Conservation (phyloP, 495 filamentous ascomycete species). For the Staphylotrichum longicolle region DNA sequence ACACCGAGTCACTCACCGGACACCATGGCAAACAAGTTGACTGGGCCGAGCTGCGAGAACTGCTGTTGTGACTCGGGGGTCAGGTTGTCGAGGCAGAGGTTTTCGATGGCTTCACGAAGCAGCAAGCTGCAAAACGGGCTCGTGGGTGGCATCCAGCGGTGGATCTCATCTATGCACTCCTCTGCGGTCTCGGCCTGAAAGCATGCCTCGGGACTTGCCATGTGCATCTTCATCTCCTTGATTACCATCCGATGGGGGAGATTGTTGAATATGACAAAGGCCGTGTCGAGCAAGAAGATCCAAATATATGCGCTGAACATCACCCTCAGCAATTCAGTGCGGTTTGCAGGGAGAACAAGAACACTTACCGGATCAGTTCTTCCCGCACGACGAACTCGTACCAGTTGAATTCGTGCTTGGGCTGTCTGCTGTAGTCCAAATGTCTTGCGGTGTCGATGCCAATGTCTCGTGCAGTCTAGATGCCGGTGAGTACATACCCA, state of each 20-base stretch:
- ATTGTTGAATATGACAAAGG: slow-evolving; percentile 39
- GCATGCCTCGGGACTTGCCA: slow-evolving; percentile 34
- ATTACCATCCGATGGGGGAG: slow-evolving; percentile 37
- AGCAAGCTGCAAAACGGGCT: slow-evolving; percentile 28
- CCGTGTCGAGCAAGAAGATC: slow-evolving; percentile 34
- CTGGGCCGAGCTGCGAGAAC: slow-evolving; percentile 29
- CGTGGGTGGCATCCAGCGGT: slow-evolving; percentile 25
- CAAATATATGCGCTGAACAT: slow-evolving; percentile 24
- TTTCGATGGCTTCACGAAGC: slow-evolving; percentile 33
- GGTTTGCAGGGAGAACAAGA: too few relatives aligned
- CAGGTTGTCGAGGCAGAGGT: slow-evolving; percentile 23
- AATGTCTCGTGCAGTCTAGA: slow-evolving; percentile 30
- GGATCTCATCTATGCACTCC: slow-evolving; percentile 28
- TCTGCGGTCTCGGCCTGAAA: slow-evolving; percentile 31
- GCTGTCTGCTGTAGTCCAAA: slow-evolving; percentile 25
- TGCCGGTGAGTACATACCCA: neutral
- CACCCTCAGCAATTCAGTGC: neutral
- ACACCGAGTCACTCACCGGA: slow-evolving; percentile 25
- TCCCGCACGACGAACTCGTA: slow-evolving; percentile 30
- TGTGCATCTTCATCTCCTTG: slow-evolving; percentile 37
- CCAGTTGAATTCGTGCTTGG: slow-evolving; percentile 33
- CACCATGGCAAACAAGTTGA: slow-evolving; percentile 34
- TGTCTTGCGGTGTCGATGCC: slow-evolving; percentile 32
- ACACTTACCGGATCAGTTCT: slow-evolving; percentile 31
- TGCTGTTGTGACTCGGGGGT: slow-evolving; percentile 16